These are phyloP conservation scores for Leccinum holopus DNA, from an alignment of 1,284 basidiomycete species.

Conservation along the genomic window DNA sequence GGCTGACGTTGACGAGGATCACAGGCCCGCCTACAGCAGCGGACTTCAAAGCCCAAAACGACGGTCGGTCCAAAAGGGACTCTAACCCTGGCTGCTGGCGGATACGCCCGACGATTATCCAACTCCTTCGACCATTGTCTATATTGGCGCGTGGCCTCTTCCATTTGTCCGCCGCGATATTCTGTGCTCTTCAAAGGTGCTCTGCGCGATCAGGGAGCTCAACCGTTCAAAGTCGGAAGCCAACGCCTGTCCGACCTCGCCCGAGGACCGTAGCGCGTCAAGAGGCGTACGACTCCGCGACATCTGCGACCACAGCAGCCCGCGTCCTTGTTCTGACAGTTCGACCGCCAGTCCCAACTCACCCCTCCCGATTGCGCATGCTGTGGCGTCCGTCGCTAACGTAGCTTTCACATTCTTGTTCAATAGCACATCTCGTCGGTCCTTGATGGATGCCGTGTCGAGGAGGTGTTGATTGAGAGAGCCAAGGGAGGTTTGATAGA, in stretches of 20 bases:
- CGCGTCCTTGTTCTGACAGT: slow-evolving; percentile 32
- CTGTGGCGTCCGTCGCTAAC: slow-evolving; percentile 26
- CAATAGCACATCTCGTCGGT: slow-evolving; percentile 15
- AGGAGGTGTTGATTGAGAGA: slow-evolving; percentile 24
- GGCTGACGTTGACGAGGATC: slow-evolving; percentile 36
- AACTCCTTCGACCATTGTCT: slow-evolving; percentile 19
- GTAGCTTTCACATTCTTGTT: neutral
- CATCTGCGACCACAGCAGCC: slow-evolving; percentile 30
- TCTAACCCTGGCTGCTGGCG: slow-evolving; percentile 27
- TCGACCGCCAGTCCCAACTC: slow-evolving; percentile 25
- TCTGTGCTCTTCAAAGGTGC: neutral
- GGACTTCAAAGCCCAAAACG: slow-evolving; percentile 25
- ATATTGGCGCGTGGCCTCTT: slow-evolving; percentile 20
- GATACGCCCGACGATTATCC: slow-evolving; percentile 26
- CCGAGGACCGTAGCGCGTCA: slow-evolving; percentile 17
- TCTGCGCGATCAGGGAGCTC: slow-evolving; percentile 18
- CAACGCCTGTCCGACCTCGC: slow-evolving; percentile 17
- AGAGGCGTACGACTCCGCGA: slow-evolving; percentile 25
- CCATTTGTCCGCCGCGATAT: slow-evolving; percentile 9
- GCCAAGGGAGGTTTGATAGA: slow-evolving; percentile 22
- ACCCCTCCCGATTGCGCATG: slow-evolving; percentile 26
- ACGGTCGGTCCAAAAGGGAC: slow-evolving; percentile 27
- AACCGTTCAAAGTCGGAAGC: slow-evolving; percentile 29
- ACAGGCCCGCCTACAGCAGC: slow-evolving; percentile 38
- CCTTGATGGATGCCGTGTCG: slow-evolving; percentile 19